Evolutionary conservation across 2,329 filamentous ascomycete genomes (phyloP).

Genomic region (Fusarium avenaceum): DNA sequence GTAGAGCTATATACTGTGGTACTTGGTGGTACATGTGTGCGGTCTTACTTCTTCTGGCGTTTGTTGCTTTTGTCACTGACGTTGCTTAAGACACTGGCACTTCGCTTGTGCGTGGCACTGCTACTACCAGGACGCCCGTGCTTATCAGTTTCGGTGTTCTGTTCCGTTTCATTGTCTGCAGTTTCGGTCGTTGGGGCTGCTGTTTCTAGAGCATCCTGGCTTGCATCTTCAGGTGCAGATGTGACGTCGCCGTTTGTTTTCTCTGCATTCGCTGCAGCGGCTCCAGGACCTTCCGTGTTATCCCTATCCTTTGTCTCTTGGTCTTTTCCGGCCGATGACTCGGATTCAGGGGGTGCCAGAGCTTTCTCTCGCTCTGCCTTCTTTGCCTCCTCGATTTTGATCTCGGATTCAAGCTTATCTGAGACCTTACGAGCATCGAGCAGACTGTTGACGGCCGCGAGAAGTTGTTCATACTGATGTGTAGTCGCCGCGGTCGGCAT

Average conservation of each 20-base stretch:
- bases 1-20: slow-evolving; percentile 41
- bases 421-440: slow-evolving; percentile 80
- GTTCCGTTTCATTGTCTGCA: slow-evolving; percentile 38
- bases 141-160: slow-evolving; percentile 49
- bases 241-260: slow-evolving; percentile 29
- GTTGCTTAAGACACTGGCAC: slow-evolving; percentile 83
- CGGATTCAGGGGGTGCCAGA: slow-evolving; percentile 31
- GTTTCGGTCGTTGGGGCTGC: slow-evolving; percentile 22
- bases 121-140: slow-evolving; percentile 56
- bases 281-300: slow-evolving; percentile 30
- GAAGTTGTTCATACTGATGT: slow-evolving; percentile 77
- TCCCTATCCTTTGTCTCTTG: slow-evolving; percentile 25
- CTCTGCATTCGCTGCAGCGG: slow-evolving; percentile 8
- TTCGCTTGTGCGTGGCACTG: slow-evolving; percentile 75
- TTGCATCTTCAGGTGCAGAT: slow-evolving; percentile 40
- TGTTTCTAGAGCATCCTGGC: slow-evolving; percentile 26
- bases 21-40: slow-evolving; percentile 36
- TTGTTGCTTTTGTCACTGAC: slow-evolving; percentile 74
- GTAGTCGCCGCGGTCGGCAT: slow-evolving; percentile 82
- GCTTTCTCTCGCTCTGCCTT: slow-evolving; percentile 66
- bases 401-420: slow-evolving; percentile 82
- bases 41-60: slow-evolving; percentile 65
- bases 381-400: slow-evolving; percentile 71
- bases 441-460: slow-evolving; percentile 75
- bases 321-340: slow-evolving; percentile 39